These are phyloP conservation scores for Podaxis rugospora DNA, from an alignment of 768 basidiomycete species.

Conservation along the genomic window DNA sequence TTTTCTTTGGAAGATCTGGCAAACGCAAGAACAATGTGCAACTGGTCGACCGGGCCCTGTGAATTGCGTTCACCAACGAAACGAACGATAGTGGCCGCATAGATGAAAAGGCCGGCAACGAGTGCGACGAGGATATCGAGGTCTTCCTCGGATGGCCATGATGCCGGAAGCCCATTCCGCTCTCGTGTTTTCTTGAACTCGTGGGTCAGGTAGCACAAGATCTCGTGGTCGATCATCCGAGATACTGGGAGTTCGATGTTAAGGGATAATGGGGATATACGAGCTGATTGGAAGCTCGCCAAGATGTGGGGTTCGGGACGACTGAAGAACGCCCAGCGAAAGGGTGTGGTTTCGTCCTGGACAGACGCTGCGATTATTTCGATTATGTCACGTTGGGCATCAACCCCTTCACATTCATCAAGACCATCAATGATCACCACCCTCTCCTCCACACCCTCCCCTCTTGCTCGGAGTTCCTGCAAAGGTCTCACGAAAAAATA, in stretches of 20 bases:
- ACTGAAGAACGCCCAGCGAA: background rate
- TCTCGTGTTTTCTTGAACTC: background rate
- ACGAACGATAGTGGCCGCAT: constrained; percentile 2
- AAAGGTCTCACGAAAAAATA: background rate
- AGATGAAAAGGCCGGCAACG: constrained; percentile 5
- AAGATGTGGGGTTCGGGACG: constrained; percentile 2
- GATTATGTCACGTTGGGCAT: background rate
- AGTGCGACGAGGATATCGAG: background rate
- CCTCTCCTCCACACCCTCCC: background rate
- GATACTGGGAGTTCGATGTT: constrained; percentile 8
- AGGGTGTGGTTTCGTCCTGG: background rate
- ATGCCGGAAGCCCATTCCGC: background rate
- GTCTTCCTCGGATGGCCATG: constrained; percentile 7
- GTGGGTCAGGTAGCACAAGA: constrained; percentile 7
- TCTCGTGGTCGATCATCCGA: constrained; percentile 7
- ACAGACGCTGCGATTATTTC: background rate
- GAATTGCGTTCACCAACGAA: constrained; percentile 8
- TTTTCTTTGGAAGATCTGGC: too few species aligned
- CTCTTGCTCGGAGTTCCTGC: background rate
- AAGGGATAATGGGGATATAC: background rate
- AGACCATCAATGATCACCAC: constrained; percentile 12
- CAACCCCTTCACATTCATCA: constrained; percentile 9
- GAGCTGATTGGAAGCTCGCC: background rate
- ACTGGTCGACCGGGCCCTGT: background rate
- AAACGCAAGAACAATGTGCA: background rate